phyloP scores from a whole-genome alignment of 1,284 basidiomycete genomes.

The Naganishia sp. region DNA sequence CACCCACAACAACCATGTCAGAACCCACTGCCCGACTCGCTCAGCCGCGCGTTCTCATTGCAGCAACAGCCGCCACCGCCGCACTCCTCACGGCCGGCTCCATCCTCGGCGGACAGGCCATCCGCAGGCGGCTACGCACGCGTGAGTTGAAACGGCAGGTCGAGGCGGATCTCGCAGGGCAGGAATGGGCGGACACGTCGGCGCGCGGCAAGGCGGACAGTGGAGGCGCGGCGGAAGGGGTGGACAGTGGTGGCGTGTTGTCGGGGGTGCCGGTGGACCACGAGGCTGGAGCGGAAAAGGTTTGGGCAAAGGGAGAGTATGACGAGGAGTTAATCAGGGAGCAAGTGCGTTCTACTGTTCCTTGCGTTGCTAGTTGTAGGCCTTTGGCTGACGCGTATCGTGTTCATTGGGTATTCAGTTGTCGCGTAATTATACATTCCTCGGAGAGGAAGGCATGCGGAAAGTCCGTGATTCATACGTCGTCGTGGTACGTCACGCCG shows the following conservation, averaged over 20 bases:
- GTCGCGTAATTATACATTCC: conserved; percentile 90
- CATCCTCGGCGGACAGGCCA: conserved; percentile 51
- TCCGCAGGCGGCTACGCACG: conserved; percentile 49
- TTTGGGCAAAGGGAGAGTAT: conserved; percentile 57
- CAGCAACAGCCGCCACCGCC: conserved; percentile 36
- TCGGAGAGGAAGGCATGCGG: conserved; percentile 85
- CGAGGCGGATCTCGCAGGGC: conserved; percentile 47
- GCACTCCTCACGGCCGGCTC: conserved; percentile 46
- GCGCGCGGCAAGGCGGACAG: conserved; percentile 36
- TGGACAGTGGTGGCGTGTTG: conserved; percentile 26
- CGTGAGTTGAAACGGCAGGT: conserved; percentile 51
- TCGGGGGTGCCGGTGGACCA: conserved; percentile 19
- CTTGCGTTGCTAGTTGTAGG: not conserved
- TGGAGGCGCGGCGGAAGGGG: conserved; percentile 33
- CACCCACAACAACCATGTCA: not conserved
- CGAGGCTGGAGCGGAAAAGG: conserved; percentile 28
- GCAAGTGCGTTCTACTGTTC: conserved; percentile 46
- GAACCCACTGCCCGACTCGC: not conserved
- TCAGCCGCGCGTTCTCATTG: conserved; percentile 27
- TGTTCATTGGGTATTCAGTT: conserved; percentile 60
- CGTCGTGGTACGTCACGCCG: conserved; percentile 59
- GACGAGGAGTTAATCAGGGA: conserved; percentile 77
- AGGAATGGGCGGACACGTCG: conserved; percentile 12
- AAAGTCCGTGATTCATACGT: conserved; percentile 75
- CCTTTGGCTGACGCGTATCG: not conserved